Percentiles rank a stretch among this genome's conserved stretches.
Conservation (phyloP, 2,329 filamentous ascomycete genomes). For the Fusarium sterilihyphosum region DNA sequence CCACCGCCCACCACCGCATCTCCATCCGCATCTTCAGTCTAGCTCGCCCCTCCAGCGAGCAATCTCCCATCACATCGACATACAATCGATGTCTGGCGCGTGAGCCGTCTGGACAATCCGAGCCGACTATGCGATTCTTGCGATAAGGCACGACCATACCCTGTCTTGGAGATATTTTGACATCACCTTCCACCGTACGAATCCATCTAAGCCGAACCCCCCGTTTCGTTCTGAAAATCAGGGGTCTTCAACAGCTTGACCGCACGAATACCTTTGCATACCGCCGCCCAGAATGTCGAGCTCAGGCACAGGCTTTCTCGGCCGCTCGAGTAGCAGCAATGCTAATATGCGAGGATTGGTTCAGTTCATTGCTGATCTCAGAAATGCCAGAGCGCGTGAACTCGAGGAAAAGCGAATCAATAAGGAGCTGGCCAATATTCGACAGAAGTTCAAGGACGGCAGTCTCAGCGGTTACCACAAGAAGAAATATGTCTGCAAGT, state of each 20-base stretch:
- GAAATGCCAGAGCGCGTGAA: constrained; percentile 94
- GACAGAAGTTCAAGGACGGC: constrained; percentile 97
- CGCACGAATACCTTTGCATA: constrained; percentile 16
- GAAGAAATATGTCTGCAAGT: constrained; percentile 99
- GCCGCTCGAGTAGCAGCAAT: constrained; percentile 72
- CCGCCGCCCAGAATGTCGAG: constrained; percentile 60
- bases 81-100: constrained; percentile 43
- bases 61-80: constrained; percentile 38
- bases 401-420: constrained; percentile 99
- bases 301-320: constrained; percentile 68
- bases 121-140: constrained; percentile 48
- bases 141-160: constrained; percentile 38
- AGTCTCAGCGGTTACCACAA: constrained; percentile 96
- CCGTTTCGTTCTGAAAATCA: constrained; percentile 32
- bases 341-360: constrained; percentile 85
- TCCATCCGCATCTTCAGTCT: constrained; percentile 34
- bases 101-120: constrained; percentile 40
- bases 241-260: constrained; percentile 38
- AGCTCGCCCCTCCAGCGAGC: constrained; percentile 41
- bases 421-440: constrained; percentile 98
- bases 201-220: constrained; percentile 17
- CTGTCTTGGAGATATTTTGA: constrained; percentile 39
- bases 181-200: constrained; percentile 17
- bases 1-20: constrained; percentile 26
- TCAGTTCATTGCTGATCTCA: constrained; percentile 96